Percentiles rank a stretch among this genome's conserved stretches.
Evolutionary conservation across 257 asterid genomes (phyloP).

Genomic region (Apocynum venetum): DNA sequence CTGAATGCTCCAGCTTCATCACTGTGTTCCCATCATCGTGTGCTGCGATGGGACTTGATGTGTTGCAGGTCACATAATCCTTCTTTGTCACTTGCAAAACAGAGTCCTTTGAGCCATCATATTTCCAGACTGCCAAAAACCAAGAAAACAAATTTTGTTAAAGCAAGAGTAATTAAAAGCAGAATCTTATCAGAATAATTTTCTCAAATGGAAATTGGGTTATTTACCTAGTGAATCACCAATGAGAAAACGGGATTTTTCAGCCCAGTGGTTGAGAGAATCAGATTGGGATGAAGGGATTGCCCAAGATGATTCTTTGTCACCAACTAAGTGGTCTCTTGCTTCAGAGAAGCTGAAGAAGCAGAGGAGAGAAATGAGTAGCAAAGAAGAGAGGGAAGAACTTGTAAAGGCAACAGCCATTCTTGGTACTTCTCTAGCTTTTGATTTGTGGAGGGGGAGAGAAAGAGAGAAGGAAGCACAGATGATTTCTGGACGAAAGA

Average conservation of each 20-base stretch:
- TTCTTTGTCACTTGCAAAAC: slow-evolving; percentile 57
- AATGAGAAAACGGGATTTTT: slow-evolving; percentile 52
- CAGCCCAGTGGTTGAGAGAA: slow-evolving; percentile 69
- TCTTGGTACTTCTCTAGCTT: not conserved
- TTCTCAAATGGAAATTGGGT: not conserved
- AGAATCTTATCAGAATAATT: not conserved
- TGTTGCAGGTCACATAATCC: slow-evolving; percentile 70
- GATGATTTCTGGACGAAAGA: slow-evolving; percentile 9
- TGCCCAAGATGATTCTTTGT: slow-evolving; percentile 55
- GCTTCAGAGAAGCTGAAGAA: slow-evolving; percentile 40
- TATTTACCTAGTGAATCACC: slow-evolving; percentile 67
- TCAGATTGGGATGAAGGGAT: slow-evolving; percentile 45
- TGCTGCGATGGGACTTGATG: slow-evolving; percentile 45
- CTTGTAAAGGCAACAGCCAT: slow-evolving; percentile 32
- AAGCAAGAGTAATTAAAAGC: not conserved
- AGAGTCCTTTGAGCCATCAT: slow-evolving; percentile 49
- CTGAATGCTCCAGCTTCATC: slow-evolving; percentile 56
- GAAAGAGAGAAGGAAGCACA: not conserved
- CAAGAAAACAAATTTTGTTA: too few relatives aligned
- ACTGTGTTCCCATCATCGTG: slow-evolving; percentile 47
- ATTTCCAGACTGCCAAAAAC: slow-evolving; percentile 48
- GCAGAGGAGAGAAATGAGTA: slow-evolving; percentile 17
- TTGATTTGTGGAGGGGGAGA: not conserved
- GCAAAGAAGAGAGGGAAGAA: slow-evolving; percentile 6
- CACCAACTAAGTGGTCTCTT: slow-evolving; percentile 55